Evolutionary conservation across 176 grass and related monocot species (phyloP).

Genomic region (Avena insularis): DNA sequence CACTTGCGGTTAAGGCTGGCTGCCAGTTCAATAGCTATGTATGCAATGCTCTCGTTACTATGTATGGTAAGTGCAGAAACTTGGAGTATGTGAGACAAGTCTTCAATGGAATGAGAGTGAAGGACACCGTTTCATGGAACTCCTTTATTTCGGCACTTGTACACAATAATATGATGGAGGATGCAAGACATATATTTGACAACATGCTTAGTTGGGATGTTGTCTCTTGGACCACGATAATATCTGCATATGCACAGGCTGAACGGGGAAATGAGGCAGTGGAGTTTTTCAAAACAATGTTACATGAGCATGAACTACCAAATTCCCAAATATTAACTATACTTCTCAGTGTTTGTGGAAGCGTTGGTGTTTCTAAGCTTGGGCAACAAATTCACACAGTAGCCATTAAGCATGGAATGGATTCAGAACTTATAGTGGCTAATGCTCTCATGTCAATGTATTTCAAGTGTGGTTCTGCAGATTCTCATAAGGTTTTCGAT

Average conservation of each 20-base stretch:
- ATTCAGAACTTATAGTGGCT: slow-evolving; percentile 55
- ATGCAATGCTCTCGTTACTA: slow-evolving; percentile 65
- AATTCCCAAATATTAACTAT: slow-evolving; percentile 60
- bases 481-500: slow-evolving; percentile 50
- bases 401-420: slow-evolving; percentile 50
- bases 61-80: slow-evolving; percentile 69
- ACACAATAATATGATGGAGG: slow-evolving; percentile 63
- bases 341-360: slow-evolving; percentile 50
- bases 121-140: slow-evolving; percentile 65
- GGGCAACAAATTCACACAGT: slow-evolving; percentile 54
- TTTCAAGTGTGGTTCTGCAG: slow-evolving; percentile 51
- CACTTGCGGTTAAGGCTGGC: slow-evolving; percentile 54
- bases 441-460: slow-evolving; percentile 66
- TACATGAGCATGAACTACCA: slow-evolving; percentile 42
- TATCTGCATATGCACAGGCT: slow-evolving; percentile 58
- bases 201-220: slow-evolving; percentile 51
- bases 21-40: slow-evolving; percentile 62
- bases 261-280: slow-evolving; percentile 45
- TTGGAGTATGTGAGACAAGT: slow-evolving; percentile 54
- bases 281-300: slow-evolving; percentile 57
- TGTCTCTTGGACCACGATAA: slow-evolving; percentile 57
- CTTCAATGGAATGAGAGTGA: slow-evolving; percentile 51
- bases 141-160: slow-evolving; percentile 57
- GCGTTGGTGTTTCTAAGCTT: slow-evolving; percentile 52
- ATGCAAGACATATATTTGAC: slow-evolving; percentile 53